These are phyloP conservation scores for Schizophyllum amplum DNA, from an alignment of 1,284 basidiomycete genomes.

Conservation along the genomic window DNA sequence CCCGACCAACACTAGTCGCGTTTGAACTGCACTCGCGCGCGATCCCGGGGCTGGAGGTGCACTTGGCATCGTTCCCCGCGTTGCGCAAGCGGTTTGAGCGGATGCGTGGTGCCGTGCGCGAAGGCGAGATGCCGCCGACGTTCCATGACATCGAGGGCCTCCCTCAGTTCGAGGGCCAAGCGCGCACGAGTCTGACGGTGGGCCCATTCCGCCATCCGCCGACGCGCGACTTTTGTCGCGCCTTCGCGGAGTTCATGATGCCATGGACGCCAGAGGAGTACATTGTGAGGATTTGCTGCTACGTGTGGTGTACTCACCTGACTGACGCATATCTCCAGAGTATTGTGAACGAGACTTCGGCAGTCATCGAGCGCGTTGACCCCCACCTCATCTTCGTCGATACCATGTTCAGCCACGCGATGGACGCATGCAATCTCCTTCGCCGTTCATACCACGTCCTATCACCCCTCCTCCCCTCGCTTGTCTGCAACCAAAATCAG, in stretches of 20 bases:
- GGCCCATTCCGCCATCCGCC: not conserved
- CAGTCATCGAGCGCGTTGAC: not conserved
- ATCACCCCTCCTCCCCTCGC: not conserved
- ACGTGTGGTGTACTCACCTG: not conserved
- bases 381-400: not conserved
- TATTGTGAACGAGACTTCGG: not conserved
- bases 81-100: not conserved
- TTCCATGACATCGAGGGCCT: not conserved
- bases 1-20: no score
- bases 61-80: not conserved
- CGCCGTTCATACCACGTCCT: not conserved
- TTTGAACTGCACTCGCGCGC: not conserved
- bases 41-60: not conserved
- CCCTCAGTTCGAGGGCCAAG: not conserved
- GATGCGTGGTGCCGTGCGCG: not conserved
- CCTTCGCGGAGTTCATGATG: not conserved
- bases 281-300: not conserved
- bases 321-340: not conserved
- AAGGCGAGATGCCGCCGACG: not conserved
- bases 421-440: not conserved
- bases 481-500: not conserved
- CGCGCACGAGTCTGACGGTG: not conserved
- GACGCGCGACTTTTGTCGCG: not conserved
- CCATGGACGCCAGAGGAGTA: not conserved
- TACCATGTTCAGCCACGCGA: not conserved